Evolutionary conservation across 164 flowering plant species (phyloP), one percentile per base, ranked within the genome.

Genomic region (Aristolochia fimbriata): DNA sequence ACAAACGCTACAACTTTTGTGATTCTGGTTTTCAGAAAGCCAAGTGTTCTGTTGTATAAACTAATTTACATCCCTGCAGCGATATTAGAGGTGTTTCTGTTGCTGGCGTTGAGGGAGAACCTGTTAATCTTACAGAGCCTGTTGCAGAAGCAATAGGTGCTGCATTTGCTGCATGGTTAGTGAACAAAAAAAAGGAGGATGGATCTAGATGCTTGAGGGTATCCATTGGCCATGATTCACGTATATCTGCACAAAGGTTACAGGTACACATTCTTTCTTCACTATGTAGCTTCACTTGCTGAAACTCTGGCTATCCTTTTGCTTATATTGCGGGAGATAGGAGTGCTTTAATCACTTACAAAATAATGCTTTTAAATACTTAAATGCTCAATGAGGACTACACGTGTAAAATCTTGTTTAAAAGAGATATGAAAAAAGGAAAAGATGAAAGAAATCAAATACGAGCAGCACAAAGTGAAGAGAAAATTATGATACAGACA

Each of bases 71-170:
- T 68, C 30, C 20, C 22, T 71, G 64, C 80, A 94, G 99, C 76
- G 99, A 94, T 72, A 91, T 94, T 65, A 92, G 99, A 37, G 97
- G 97, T 72, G 97, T 94, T 69, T 96, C 99, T 74, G 80, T 94
- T 71, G 83, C 79, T 71, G 99, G 97, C 45, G 86, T 94, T 67
- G 96, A 86, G 65, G 97, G 93, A 65, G 96, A 94, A 71, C 90
- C 88, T 60, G 81, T 94, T 48, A 94, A 43, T 67, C 96, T 94
- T 33, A 83, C 96, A 4, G 91, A 94, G 73, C 83, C 79, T 49
- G 96, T 91, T 51, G 72, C 97, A 48, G 96, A 88, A 80, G 95
- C 99, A 62, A 88, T 94, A 71, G 97, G 89, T 58, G 86, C 91
- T 68, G 97, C 85, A 23, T 94, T 94, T 83, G 87, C 85, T 70